Evolutionary conservation across 768 basidiomycete genomes (phyloP).

Genomic region (Macrolepiota dolichaula): DNA sequence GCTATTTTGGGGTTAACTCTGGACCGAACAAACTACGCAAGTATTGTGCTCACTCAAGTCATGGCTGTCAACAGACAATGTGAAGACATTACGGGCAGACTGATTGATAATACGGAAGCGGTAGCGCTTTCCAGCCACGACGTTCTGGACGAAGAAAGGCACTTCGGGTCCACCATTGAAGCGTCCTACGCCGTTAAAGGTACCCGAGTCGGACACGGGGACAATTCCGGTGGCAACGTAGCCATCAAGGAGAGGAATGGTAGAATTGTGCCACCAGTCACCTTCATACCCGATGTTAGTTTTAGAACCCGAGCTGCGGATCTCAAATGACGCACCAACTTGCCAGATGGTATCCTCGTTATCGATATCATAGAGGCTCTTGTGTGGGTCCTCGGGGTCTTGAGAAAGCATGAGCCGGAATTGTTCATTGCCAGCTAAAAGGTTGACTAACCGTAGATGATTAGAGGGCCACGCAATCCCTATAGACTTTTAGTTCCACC

Average conservation of each 20-base stretch:
- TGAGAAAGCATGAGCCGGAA: not conserved
- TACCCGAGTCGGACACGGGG: slow-evolving; percentile 25
- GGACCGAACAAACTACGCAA: slow-evolving; percentile 28
- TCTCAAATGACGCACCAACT: slow-evolving; percentile 20
- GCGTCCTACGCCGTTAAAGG: slow-evolving; percentile 37
- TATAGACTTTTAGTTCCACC: not conserved
- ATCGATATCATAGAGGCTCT: slow-evolving; percentile 26
- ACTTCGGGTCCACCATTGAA: slow-evolving; percentile 28
- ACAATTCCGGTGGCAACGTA: slow-evolving; percentile 17
- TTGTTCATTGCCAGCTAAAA: not conserved
- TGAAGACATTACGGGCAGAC: slow-evolving; percentile 28
- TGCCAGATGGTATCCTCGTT: slow-evolving; percentile 44
- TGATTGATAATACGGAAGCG: slow-evolving; percentile 21
- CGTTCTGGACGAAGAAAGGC: slow-evolving; percentile 30
- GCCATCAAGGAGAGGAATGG: slow-evolving; percentile 15
- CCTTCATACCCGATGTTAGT: slow-evolving; percentile 31
- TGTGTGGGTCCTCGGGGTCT: slow-evolving; percentile 36
- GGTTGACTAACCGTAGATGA: slow-evolving; percentile 24
- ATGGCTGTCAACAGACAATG: slow-evolving; percentile 44
- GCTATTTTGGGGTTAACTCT: not conserved
- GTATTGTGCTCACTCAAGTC: slow-evolving; percentile 20
- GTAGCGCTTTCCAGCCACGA: slow-evolving; percentile 28
- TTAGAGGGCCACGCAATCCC: slow-evolving; percentile 39
- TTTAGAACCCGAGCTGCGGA: slow-evolving; percentile 21
- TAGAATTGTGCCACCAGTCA: slow-evolving; percentile 32